These are phyloP conservation scores for Rhipidocladum racemiflorum DNA, from an alignment of 176 grass and related monocot genomes.

Conservation along the genomic window DNA sequence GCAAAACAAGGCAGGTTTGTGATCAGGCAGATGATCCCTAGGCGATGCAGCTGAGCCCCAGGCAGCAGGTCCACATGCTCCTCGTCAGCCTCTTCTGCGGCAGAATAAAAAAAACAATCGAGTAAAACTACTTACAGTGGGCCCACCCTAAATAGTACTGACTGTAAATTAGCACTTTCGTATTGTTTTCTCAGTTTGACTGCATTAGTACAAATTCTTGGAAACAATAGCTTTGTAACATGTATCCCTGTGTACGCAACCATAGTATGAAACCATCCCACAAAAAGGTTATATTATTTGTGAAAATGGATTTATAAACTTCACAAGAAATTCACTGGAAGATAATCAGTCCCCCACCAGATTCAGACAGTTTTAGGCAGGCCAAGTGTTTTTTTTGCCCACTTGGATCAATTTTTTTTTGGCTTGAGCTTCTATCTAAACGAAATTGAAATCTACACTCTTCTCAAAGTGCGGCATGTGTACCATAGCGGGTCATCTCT, in stretches of 20 bases:
- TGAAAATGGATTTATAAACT: not conserved
- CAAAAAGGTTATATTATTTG: not conserved
- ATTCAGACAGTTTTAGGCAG: not conserved
- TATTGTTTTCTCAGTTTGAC: too few species aligned
- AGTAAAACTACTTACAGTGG: not conserved
- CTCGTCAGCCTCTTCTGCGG: slow-evolving; percentile 34
- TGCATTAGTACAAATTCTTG: too few species aligned
- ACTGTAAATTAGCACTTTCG: too few species aligned
- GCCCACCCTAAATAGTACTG: not conserved
- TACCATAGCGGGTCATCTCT: too few species aligned
- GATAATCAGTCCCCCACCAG: not conserved
- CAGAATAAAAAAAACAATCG: not conserved
- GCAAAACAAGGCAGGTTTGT: slow-evolving; percentile 4
- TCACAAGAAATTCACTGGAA: not conserved
- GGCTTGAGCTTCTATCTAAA: too few species aligned
- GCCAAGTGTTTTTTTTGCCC: too few species aligned
- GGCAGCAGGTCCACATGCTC: slow-evolving; percentile 21
- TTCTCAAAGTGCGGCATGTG: too few species aligned
- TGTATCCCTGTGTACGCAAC: too few species aligned
- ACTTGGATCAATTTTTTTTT: too few species aligned
- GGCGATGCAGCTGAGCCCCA: slow-evolving; percentile 28
- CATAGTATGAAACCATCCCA: too few species aligned
- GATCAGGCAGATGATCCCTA: slow-evolving; percentile 28
- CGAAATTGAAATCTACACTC: too few species aligned
- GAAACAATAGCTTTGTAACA: too few species aligned